These are phyloP conservation scores for Oxalis stricta DNA, from an alignment of 441 rosid genomes.

Conservation along the genomic window DNA sequence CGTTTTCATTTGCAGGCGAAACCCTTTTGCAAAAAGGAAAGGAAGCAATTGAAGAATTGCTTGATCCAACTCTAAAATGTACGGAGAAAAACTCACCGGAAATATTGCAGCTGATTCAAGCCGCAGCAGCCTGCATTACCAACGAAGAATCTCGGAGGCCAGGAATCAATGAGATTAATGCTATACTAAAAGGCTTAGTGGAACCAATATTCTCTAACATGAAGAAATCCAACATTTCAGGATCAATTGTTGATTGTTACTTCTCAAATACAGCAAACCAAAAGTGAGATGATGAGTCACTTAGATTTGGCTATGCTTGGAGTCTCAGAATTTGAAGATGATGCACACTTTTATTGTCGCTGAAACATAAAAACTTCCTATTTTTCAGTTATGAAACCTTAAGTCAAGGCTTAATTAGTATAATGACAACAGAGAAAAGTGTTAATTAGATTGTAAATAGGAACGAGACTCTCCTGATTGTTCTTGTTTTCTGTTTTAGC, in stretches of 20 bases:
- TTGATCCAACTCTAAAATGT: slow-evolving; percentile 47
- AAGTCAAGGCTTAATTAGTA: too few species aligned
- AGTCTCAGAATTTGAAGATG: slow-evolving; percentile 71
- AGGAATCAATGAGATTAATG: slow-evolving; percentile 37
- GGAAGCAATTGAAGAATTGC: slow-evolving; percentile 52
- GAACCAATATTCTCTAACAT: slow-evolving; percentile 22
- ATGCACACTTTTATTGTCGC: slow-evolving; percentile 40
- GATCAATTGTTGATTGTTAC: slow-evolving; percentile 51
- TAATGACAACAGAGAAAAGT: too few species aligned
- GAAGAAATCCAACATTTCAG: slow-evolving; percentile 40
- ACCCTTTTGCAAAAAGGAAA: slow-evolving; percentile 66
- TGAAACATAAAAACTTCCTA: slow-evolving; percentile 13
- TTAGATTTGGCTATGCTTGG: slow-evolving; percentile 91
- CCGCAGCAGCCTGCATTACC: slow-evolving; percentile 65
- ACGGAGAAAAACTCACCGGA: slow-evolving; percentile 31
- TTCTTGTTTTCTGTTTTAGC: too few species aligned
- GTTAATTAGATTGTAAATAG: too few species aligned
- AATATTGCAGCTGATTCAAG: slow-evolving; percentile 54
- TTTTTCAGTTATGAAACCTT: too few species aligned
- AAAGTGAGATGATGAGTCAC: slow-evolving; percentile 74
- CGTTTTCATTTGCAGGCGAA: slow-evolving; percentile 47
- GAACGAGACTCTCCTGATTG: too few species aligned
- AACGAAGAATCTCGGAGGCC: slow-evolving; percentile 83
- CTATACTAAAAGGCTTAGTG: slow-evolving; percentile 56
- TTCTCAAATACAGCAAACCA: slow-evolving; percentile 54